Evolutionary conservation across 164 flowering plant genomes (phyloP), one percentile per base, ranked within the genome.

Genomic region (Paratinospora sagittata): DNA sequence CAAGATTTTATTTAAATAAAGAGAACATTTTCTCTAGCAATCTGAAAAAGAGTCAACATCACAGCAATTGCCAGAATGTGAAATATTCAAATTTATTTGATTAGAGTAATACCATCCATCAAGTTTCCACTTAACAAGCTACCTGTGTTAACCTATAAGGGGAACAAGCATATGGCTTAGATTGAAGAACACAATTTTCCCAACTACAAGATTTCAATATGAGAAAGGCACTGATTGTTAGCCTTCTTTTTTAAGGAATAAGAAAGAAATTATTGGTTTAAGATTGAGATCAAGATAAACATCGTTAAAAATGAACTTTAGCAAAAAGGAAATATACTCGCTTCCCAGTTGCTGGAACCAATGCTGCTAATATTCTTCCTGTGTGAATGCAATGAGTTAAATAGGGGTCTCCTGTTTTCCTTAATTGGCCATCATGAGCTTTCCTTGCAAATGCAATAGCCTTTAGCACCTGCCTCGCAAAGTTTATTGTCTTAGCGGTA

Each of bases 371-470:
- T 69, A 89, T 91, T 82, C 86, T 87, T 80, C 89, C 97, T 0
- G 98, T 93, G 73, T 93, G 96, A 52, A 91, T 85, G 74, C 98
- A 91, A 70, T 93, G 97, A 27, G 88, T 78, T 65, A 91, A 67
- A 76, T 89, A 88, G 14, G 93, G 87, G 45, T 94, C 98, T 72
- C 97, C 98, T 27, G 96, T 94, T 76, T 85, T 91, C 60, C 98
- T 80, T 6, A 85, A 61, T 79, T 91, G 97, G 27, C 95, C 97
- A 66, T 81, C 76, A 74, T 94, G 98, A 70, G 96, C 98, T 72
- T 77, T 89, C 81, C 74, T 91, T 21, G 98, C 93, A 85, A 94
- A 94, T 67, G 83, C 87, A 78, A 94, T 87, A 75, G 98, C 96
- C 84, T 89, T 89, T 69, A 81, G 93, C 81, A 94, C 97, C 98